Percentiles rank a stretch among this genome's conserved stretches.
Evolutionary conservation across 1,284 basidiomycete genomes (phyloP).

Genomic region (Afroboletus lepidellus): DNA sequence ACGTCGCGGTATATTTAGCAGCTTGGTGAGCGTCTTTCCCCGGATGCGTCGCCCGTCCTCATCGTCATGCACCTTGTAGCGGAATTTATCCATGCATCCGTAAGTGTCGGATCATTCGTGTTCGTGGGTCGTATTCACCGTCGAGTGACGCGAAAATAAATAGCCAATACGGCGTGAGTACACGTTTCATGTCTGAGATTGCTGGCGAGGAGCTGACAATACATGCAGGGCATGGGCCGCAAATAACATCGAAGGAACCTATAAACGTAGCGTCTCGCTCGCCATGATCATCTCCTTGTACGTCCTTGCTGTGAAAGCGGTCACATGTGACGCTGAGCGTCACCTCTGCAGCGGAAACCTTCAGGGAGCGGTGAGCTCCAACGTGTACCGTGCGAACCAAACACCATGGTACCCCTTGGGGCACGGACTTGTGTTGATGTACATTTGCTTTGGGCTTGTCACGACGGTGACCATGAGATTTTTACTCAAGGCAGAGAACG

Average conservation of each 20-base stretch:
- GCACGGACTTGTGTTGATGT: constrained; percentile 65
- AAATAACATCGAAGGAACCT: constrained; percentile 72
- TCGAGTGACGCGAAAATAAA: neutral
- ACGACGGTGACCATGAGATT: constrained; percentile 47
- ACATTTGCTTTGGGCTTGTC: constrained; percentile 63
- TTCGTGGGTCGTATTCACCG: neutral
- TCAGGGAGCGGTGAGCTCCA: constrained; percentile 70
- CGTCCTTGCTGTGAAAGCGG: constrained; percentile 22
- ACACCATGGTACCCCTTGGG: constrained; percentile 72
- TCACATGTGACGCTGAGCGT: neutral
- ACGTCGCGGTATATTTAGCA: constrained; percentile 70
- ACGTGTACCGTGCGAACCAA: constrained; percentile 66
- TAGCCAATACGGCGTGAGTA: constrained; percentile 63
- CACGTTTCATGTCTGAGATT: neutral
- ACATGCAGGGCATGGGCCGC: constrained; percentile 60
- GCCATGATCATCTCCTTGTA: constrained; percentile 69
- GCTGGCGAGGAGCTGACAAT: neutral
- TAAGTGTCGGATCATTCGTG: constrained; percentile 35
- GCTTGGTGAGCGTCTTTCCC: constrained; percentile 45
- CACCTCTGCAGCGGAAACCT: constrained; percentile 46
- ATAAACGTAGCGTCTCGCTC: constrained; percentile 72
- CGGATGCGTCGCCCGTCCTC: neutral
- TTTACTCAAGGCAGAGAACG: constrained; percentile 59
- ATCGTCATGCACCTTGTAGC: constrained; percentile 32
- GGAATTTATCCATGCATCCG: constrained; percentile 73